Evolutionary conservation across 768 basidiomycete species (phyloP), one percentile per base, ranked within the genome.

Genomic region (Cubamyces sp.): DNA sequence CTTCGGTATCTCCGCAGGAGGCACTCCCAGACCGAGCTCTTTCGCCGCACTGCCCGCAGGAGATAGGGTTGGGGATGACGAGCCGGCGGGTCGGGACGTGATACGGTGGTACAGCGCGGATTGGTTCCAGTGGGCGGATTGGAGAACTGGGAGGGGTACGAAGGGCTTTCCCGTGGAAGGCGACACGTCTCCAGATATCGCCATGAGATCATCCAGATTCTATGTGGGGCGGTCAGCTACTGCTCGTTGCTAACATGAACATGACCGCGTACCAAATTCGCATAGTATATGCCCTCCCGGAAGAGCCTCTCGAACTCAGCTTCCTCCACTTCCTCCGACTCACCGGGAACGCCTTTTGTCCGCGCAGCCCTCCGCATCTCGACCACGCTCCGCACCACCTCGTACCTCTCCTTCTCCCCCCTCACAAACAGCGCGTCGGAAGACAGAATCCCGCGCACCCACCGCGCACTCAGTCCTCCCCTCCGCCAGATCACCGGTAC

Each of bases 351-450:
- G 16, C 84, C 85, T 28, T 78, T 74, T 7, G 46, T 21, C 19
- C 61, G 53, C 1, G 54, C 49, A 40, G 77, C 77, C 64, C 90
- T 77, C 57, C 92, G 79, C 61, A 96, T 69, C 69, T 96, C 92
- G 0, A 94, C 84, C 3, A 94, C 83, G 14, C 84, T 75, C 50
- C 85, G 81, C 5, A 93, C 92, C 71, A 94, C 79, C 37, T 86
- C 82, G 71, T 96, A 98, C 64, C 95, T 78, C 64, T 89, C 90
- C 57, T 84, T 82, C 74, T 97, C 95, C 28, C 83, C 85, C 64
- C 76, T 82, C 50, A 94, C 82, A 72, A 94, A 97, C 54, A 96
- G 81, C 6, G 85, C 82, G 70, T 98, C 91, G 0, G 90, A 87
- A 9, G 87, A 85, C 15, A 96, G 70, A 26, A 96, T 72, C 1